Evolutionary conservation across 192 early-diverging fungal species (phyloP), one percentile per base, ranked within the genome.

Genomic region (Spinellus fusiger): DNA sequence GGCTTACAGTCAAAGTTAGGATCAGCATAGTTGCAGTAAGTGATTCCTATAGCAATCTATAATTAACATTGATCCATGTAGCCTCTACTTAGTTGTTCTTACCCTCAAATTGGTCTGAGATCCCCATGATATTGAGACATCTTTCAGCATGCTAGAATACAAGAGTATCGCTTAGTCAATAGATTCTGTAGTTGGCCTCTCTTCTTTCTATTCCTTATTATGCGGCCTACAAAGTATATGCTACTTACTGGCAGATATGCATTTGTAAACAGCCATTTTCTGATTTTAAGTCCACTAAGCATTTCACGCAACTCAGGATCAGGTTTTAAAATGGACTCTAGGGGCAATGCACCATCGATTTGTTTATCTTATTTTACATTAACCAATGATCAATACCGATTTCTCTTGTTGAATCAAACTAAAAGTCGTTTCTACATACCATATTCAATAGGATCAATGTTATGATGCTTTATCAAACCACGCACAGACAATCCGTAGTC

Each of bases 181-280:
- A n/a, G n/a, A n/a, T n/a, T n/a, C n/a, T n/a, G n/a, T n/a, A n/a
- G n/a, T n/a, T n/a, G n/a, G n/a, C n/a, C n/a, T n/a, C n/a, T n/a
- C n/a, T n/a, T n/a, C n/a, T n/a, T n/a, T n/a, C n/a, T n/a, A n/a
- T n/a, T n/a, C n/a, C n/a, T 33, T 22, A 63, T 26, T 26, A 56
- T 27, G 32, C 1, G 3, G 46, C 10, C n/a, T 4, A 16, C 1
- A 26, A 47, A 29, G 31, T 26, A 52, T 38, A 35, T 35, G 18
- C 4, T 25, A 70, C 71, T 25, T 78, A 83, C 80, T 9, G 70
- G 62, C 44, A 74, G 64, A 49, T 83, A 86, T 7, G 91, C 91
- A 58, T 93, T 93, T 47, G 91, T 93, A 55, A 89, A 88, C 16
- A 87, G 80, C 88, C 89, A 89, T 47, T 86, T 85, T 16, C 79